Percentiles rank a stretch among this genome's conserved stretches.
These are phyloP conservation scores for Wickerhamiella pararugosa DNA, from an alignment of 1,139 yeast species.

Conservation along the genomic window DNA sequence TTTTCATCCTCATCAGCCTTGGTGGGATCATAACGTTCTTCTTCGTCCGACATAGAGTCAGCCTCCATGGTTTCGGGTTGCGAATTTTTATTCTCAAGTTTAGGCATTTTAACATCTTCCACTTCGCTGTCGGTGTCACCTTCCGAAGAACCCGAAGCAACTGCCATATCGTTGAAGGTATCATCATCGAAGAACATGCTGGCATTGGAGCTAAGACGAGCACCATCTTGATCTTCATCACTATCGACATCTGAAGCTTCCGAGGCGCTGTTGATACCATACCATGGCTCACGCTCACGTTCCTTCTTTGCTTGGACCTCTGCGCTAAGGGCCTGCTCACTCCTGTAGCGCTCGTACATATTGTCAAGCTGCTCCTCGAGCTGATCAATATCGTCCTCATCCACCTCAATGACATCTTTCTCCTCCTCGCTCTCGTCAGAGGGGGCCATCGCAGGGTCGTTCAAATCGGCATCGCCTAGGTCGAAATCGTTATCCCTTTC, in stretches of 20 bases:
- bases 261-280: conserved; percentile 42
- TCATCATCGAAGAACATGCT: conserved; percentile 65
- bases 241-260: conserved; percentile 16
- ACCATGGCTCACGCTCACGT: conserved; percentile 74
- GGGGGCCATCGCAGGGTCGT: conserved; percentile 17
- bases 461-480: conserved; percentile 20
- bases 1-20: conserved; percentile 18
- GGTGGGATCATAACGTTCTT: conserved; percentile 11
- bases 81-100: conserved; percentile 4
- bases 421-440: conserved; percentile 9
- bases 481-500: conserved; percentile 25
- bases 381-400: conserved; percentile 31
- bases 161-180: conserved; percentile 42
- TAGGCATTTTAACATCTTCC: conserved; percentile 6
- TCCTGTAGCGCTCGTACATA: conserved; percentile 66
- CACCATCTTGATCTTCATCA: conserved; percentile 25
- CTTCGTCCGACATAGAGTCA: conserved; percentile 11
- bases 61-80: not conserved
- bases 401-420: conserved; percentile 22
- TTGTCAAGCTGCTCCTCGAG: conserved; percentile 68
- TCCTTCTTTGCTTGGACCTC: conserved; percentile 65
- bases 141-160: conserved; percentile 22
- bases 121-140: conserved; percentile 11
- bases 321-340: conserved; percentile 45
- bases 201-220: conserved; percentile 56